These are phyloP conservation scores for Massarina eburnea DNA, from an alignment of 2,329 filamentous ascomycete species.

Conservation along the genomic window DNA sequence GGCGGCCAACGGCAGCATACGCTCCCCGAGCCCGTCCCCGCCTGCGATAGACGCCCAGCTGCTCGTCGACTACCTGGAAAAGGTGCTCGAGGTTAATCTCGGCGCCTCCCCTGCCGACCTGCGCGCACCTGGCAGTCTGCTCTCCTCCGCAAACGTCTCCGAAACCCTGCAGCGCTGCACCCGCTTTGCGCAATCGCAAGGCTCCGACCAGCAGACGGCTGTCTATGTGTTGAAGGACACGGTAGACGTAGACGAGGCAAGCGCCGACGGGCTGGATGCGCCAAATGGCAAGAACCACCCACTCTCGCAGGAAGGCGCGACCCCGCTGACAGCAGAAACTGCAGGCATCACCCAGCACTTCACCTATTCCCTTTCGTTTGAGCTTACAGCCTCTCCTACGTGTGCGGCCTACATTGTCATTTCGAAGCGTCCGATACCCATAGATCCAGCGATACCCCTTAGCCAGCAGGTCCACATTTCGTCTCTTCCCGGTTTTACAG, in stretches of 20 bases:
- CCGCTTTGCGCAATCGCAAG: constrained; percentile 74
- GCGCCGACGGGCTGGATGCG: constrained; percentile 32
- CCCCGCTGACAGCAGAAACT: constrained; percentile 38
- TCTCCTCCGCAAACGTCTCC: constrained; percentile 69
- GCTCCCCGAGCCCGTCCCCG: constrained; percentile 39
- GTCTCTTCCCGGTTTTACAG: constrained; percentile 82
- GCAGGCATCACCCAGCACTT: constrained; percentile 54
- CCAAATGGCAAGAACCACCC: constrained; percentile 30
- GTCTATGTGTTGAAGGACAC: constrained; percentile 90
- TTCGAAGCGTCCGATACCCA: constrained; percentile 83
- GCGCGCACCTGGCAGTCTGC: constrained; percentile 76
- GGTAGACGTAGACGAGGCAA: constrained; percentile 53
- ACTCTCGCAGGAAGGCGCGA: constrained; percentile 2
- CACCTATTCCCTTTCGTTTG: constrained; percentile 77
- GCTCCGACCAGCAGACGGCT: constrained; percentile 75
- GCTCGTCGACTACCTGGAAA: constrained; percentile 52
- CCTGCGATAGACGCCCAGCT: constrained; percentile 49
- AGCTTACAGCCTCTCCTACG: constrained; percentile 77
- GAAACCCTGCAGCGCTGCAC: constrained; percentile 87
- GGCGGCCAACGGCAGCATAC: constrained; percentile 43
- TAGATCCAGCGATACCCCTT: constrained; percentile 81
- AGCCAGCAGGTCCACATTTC: constrained; percentile 88
- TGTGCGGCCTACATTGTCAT: constrained; percentile 85
- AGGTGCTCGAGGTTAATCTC: constrained; percentile 51
- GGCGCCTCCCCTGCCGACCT: constrained; percentile 70